These are phyloP conservation scores for Tillandsia fasciculata DNA, from an alignment of 176 grass and related monocot genomes.

Conservation along the genomic window DNA sequence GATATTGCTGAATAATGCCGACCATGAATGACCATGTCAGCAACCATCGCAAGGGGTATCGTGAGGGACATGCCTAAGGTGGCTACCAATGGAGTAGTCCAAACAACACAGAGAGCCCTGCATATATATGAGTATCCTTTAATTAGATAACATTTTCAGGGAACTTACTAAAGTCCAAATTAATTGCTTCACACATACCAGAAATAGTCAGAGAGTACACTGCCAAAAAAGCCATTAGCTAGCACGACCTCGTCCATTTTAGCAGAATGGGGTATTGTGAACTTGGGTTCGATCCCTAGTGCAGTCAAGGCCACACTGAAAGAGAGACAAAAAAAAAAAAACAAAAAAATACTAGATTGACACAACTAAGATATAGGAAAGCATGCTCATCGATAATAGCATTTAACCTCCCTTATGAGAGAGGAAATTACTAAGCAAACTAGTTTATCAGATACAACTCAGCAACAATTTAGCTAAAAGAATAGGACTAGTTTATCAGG, in stretches of 20 bases:
- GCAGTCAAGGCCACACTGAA: constrained; percentile 96
- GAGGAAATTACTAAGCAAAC: too few species aligned
- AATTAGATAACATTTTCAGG: not conserved
- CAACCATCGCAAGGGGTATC: constrained; percentile 93
- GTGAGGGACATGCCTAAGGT: constrained; percentile 97
- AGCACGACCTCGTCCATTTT: constrained; percentile 94
- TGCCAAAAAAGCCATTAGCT: constrained; percentile 89
- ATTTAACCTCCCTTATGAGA: not conserved
- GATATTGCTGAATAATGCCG: constrained; percentile 86
- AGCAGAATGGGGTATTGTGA: constrained; percentile 89
- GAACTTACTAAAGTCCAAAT: not conserved
- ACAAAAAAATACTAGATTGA: not conserved
- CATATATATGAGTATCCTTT: not conserved
- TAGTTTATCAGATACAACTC: too few species aligned
- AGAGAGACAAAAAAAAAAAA: constrained; percentile 1
- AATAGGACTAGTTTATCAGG: too few species aligned
- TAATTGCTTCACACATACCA: constrained; percentile 37
- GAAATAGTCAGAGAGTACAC: constrained; percentile 92
- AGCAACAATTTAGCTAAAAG: too few species aligned
- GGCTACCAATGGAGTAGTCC: constrained; percentile 93
- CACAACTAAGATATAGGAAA: too few species aligned
- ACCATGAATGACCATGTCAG: constrained; percentile 91
- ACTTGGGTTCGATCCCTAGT: constrained; percentile 88
- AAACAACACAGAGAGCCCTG: constrained; percentile 96
- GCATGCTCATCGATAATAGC: not conserved